A percentile compares a stretch with the other conserved stretches of the same genome.
Conservation (phyloP, 352 stramenopile species). For the Phytophthora hibernalis region DNA sequence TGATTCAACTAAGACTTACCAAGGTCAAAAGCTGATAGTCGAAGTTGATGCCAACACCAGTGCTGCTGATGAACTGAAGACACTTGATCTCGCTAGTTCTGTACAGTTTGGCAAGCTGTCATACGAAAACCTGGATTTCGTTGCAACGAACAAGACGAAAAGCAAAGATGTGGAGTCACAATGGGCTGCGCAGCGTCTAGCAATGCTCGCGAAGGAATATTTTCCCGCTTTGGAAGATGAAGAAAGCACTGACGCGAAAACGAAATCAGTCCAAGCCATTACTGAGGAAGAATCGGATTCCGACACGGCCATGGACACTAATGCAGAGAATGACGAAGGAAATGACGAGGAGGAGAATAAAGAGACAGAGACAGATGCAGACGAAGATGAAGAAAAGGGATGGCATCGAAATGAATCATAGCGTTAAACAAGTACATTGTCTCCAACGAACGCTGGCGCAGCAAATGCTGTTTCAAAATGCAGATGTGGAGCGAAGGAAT, state of each 20-base stretch:
- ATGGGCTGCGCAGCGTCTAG: constrained; percentile 59
- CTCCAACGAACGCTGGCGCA: constrained; percentile 21
- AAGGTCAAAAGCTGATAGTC: constrained; percentile 81
- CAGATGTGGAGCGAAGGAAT: constrained; percentile 20
- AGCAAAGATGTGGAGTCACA: constrained; percentile 64
- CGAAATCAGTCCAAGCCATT: constrained; percentile 20
- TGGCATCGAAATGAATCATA: background rate
- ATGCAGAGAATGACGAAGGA: constrained; percentile 18
- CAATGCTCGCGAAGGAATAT: constrained; percentile 72
- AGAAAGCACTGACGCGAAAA: constrained; percentile 25
- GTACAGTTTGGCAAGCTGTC: constrained; percentile 63
- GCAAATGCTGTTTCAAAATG: constrained; percentile 21
- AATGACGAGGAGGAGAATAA: constrained; percentile 20
- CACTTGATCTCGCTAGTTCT: constrained; percentile 57
- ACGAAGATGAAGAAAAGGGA: constrained; percentile 23
- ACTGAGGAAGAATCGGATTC: constrained; percentile 40
- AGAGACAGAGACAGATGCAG: no score
- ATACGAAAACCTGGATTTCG: constrained; percentile 70
- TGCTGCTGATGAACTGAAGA: constrained; percentile 64
- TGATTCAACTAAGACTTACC: constrained; percentile 75
- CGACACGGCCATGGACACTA: constrained; percentile 43
- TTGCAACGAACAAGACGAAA: constrained; percentile 63
- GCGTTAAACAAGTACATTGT: constrained; percentile 16
- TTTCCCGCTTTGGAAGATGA: constrained; percentile 57
- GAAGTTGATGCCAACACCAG: constrained; percentile 49